A percentile compares a stretch with the other conserved stretches of the same genome.
Evolutionary conservation across 768 basidiomycete genomes (phyloP).

Genomic region (Tricholoma flavovirens): DNA sequence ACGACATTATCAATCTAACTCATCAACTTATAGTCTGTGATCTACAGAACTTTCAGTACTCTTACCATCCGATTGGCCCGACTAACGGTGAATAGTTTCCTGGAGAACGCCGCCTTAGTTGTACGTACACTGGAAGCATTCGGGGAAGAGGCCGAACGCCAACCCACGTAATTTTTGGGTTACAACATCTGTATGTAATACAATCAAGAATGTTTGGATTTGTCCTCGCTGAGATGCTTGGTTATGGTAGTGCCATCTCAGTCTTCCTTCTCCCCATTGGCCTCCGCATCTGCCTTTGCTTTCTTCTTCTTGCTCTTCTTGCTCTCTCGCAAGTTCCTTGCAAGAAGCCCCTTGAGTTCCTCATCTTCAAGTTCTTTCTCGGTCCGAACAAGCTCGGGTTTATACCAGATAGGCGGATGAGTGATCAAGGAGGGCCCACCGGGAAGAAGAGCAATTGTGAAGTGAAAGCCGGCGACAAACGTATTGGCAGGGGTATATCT

Average conservation of each 20-base stretch:
- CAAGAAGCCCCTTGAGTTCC: constrained; percentile 73
- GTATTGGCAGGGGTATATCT: constrained; percentile 81
- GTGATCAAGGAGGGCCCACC: constrained; percentile 86
- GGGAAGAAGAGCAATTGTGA: constrained; percentile 90
- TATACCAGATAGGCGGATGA: constrained; percentile 89
- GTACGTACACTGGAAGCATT: constrained; percentile 79
- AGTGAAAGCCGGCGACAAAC: constrained; percentile 93
- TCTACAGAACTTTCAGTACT: constrained; percentile 60
- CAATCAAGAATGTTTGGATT: neutral
- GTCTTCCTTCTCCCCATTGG: constrained; percentile 27
- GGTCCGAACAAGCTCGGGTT: constrained; percentile 83
- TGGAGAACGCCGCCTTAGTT: constrained; percentile 86
- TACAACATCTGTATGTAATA: constrained; percentile 1
- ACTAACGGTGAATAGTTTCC: constrained; percentile 76
- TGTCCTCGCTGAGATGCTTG: neutral
- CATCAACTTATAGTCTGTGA: constrained; percentile 4
- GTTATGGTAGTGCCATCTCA: constrained; percentile 10
- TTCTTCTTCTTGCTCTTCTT: constrained; percentile 93
- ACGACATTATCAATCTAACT: neutral
- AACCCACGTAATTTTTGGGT: constrained; percentile 10
- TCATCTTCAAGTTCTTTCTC: constrained; percentile 87
- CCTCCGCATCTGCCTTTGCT: constrained; percentile 51
- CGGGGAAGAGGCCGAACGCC: constrained; percentile 52
- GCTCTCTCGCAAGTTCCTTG: constrained; percentile 76
- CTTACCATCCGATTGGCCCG: constrained; percentile 83